Percentiles rank a stretch among this genome's conserved stretches.
Evolutionary conservation across 2,329 filamentous ascomycete genomes (phyloP).

Genomic region (Cladosporium sp.): DNA sequence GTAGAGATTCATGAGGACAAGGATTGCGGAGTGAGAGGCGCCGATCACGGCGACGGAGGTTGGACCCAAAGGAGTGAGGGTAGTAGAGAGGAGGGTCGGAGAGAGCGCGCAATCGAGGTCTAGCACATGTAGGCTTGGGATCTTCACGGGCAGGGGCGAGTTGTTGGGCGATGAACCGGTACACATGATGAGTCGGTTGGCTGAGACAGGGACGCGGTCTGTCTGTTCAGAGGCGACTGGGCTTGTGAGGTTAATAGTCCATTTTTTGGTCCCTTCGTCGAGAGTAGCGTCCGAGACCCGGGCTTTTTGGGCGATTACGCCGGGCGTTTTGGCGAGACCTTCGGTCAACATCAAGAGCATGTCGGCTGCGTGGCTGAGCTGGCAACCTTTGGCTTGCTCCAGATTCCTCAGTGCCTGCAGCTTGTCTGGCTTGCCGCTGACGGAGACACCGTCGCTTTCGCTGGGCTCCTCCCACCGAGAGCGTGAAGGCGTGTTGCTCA

Average conservation of each 20-base stretch:
- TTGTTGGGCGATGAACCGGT: constrained; percentile 51
- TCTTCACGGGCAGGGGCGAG: constrained; percentile 37
- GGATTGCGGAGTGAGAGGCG: constrained; percentile 57
- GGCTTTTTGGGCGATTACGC: constrained; percentile 36
- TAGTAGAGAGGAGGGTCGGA: constrained; percentile 42
- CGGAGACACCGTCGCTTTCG: constrained; percentile 21
- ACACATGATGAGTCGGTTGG: constrained; percentile 48
- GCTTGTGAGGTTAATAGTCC: constrained; percentile 32
- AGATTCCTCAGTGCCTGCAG: constrained; percentile 48
- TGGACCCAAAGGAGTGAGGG: constrained; percentile 32
- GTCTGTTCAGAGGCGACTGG: constrained; percentile 21
- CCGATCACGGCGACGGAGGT: constrained; percentile 53
- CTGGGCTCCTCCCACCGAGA: constrained; percentile 24
- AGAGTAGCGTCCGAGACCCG: constrained; percentile 36
- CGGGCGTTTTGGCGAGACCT: constrained; percentile 37
- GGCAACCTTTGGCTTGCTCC: constrained; percentile 52
- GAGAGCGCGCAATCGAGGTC: constrained; percentile 52
- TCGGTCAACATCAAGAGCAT: constrained; percentile 45
- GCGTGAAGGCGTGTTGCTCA: constrained; percentile 38
- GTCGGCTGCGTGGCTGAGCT: constrained; percentile 53
- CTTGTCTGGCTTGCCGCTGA: constrained; percentile 41
- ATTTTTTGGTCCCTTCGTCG: constrained; percentile 31
- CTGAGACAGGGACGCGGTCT: constrained; percentile 31
- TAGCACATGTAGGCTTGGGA: constrained; percentile 37
- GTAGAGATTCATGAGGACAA: constrained; percentile 56